Evolutionary conservation across 805 yeast genomes (phyloP).

Genomic region (Teunomyces panamensis): DNA sequence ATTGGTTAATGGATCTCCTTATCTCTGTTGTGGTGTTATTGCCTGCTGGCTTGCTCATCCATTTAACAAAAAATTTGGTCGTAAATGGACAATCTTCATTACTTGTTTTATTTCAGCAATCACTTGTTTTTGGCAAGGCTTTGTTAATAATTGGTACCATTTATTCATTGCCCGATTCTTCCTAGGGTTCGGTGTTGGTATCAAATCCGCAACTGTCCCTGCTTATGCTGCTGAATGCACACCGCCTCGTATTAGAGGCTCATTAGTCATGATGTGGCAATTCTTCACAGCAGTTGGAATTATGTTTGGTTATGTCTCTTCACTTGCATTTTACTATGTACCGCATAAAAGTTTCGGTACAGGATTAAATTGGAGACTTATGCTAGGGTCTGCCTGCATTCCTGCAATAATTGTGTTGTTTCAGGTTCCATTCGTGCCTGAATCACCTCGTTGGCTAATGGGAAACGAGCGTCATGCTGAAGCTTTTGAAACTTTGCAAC

Average conservation of each 20-base stretch:
- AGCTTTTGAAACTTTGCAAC: constrained; percentile 48
- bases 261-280: constrained; percentile 71
- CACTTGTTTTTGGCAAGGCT: constrained; percentile 69
- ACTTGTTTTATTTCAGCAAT: constrained; percentile 56
- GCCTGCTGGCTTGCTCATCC: constrained; percentile 62
- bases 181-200: constrained; percentile 65
- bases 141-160: constrained; percentile 58
- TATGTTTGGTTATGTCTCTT: constrained; percentile 61
- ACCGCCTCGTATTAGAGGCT: constrained; percentile 59
- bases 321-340: constrained; percentile 57
- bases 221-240: constrained; percentile 63
- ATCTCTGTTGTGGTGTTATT: constrained; percentile 53
- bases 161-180: constrained; percentile 55
- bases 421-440: constrained; percentile 57
- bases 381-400: constrained; percentile 61
- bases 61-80: constrained; percentile 51
- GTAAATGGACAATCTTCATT: constrained; percentile 59
- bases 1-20: constrained; percentile 63
- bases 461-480: constrained; percentile 47
- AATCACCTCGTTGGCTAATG: constrained; percentile 70
- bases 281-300: constrained; percentile 75
- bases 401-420: constrained; percentile 53
- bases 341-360: constrained; percentile 43
- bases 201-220: constrained; percentile 66
- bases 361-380: constrained; percentile 56